These are phyloP conservation scores for Pisolithus microcarpus DNA, from an alignment of 768 basidiomycete genomes.

Conservation along the genomic window DNA sequence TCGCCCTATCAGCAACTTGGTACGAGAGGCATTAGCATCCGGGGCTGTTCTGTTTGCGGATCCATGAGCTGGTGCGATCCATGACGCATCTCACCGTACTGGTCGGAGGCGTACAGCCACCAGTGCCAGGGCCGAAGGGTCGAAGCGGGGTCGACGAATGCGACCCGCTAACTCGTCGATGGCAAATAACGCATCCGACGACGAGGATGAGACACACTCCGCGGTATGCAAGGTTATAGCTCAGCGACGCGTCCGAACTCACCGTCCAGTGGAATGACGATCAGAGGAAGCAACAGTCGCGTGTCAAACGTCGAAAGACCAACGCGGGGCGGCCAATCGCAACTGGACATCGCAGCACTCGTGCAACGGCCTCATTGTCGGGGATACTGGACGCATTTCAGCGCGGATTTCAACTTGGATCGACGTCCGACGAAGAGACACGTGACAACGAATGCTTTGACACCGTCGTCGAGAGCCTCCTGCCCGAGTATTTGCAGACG, in stretches of 20 bases:
- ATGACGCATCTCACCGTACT: too few species aligned
- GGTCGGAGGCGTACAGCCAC: too few species aligned
- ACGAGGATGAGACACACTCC: constrained; percentile 14
- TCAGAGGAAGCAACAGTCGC: constrained; percentile 6
- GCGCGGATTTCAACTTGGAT: constrained; percentile 1
- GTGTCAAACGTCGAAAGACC: constrained; percentile 22
- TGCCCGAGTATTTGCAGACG: constrained; percentile 30
- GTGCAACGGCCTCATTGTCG: constrained; percentile 13
- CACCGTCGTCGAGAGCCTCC: constrained; percentile 22
- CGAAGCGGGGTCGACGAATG: too few species aligned
- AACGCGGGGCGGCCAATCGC: constrained; percentile 12
- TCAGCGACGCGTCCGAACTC: background rate
- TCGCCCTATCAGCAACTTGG: too few species aligned
- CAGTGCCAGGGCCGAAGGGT: too few species aligned
- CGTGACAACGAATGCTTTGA: constrained; percentile 26
- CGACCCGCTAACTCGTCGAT: too few species aligned
- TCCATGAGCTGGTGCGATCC: too few species aligned
- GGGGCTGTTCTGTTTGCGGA: too few species aligned
- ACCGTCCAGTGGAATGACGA: background rate
- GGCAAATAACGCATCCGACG: constrained; percentile 8
- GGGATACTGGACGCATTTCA: constrained; percentile 15
- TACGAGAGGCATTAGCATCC: too few species aligned
- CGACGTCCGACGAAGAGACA: background rate
- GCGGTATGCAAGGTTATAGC: constrained; percentile 10
- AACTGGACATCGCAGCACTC: constrained; percentile 8